Conservation (phyloP, 208 protist genomes). For the Acanthamoeba healyi region DNA sequence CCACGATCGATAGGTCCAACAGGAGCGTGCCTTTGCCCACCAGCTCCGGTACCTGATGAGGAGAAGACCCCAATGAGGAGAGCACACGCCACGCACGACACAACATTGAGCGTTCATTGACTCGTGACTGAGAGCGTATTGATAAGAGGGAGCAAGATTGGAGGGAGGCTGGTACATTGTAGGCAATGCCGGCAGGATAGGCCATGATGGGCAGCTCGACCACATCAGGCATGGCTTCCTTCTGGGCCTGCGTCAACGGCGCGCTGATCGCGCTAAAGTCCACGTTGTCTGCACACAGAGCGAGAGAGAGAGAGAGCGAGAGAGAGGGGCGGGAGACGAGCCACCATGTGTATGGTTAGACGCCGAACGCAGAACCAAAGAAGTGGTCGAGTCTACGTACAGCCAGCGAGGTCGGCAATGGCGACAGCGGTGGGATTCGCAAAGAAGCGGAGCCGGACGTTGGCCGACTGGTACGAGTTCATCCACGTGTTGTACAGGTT, state of each 20-base stretch:
- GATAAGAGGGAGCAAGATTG: too few relatives aligned
- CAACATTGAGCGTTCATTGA: too few relatives aligned
- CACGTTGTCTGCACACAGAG: conserved; percentile 12
- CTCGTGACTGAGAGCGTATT: not conserved
- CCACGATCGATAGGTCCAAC: not conserved
- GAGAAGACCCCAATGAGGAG: not conserved
- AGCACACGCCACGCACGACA: too few relatives aligned
- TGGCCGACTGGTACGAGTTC: not conserved
- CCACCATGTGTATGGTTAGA: too few relatives aligned
- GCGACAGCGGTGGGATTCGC: not conserved
- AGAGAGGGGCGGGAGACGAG: too few relatives aligned
- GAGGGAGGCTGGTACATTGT: not conserved
- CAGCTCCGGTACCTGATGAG: conserved; percentile 5
- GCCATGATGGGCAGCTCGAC: not conserved
- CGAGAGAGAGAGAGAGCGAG: too few relatives aligned
- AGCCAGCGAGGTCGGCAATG: not conserved
- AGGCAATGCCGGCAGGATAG: not conserved
- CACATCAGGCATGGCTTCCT: not conserved
- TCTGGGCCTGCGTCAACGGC: not conserved
- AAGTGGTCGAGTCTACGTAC: not conserved
- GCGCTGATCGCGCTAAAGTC: not conserved
- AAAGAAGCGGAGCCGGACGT: not conserved
- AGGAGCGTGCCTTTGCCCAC: not conserved
- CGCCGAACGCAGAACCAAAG: too few relatives aligned
- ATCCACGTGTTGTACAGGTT: conserved; percentile 1